Conservation (phyloP, 164 flowering plant genomes). For the Macadamia tetraphylla region DNA sequence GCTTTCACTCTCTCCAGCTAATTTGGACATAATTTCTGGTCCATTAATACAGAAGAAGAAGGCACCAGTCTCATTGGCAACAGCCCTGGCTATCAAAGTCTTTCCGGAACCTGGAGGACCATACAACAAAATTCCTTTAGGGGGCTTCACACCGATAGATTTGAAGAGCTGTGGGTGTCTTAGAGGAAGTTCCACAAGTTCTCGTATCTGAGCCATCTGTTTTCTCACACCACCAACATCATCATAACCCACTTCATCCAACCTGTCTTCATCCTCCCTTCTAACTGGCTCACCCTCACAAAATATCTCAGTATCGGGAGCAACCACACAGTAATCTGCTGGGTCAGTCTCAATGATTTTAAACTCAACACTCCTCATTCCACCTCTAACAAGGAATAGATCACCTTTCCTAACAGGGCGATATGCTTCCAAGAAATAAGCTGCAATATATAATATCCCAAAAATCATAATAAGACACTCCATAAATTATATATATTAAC, state of each 20-base stretch:
- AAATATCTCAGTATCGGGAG: slow-evolving; percentile 85
- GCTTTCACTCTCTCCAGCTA: slow-evolving; percentile 86
- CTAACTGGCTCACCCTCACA: slow-evolving; percentile 86
- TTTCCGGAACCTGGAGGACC: slow-evolving; percentile 86
- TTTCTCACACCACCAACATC: slow-evolving; percentile 97
- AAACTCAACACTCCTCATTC: slow-evolving; percentile 87
- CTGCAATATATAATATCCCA: slow-evolving; percentile 30
- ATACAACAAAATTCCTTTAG: slow-evolving; percentile 44
- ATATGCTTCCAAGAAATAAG: slow-evolving; percentile 85
- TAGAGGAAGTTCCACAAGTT: slow-evolving; percentile 71
- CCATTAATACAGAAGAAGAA: slow-evolving; percentile 83
- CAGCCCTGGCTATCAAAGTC: slow-evolving; percentile 74
- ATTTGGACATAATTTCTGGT: slow-evolving; percentile 75
- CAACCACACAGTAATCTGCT: slow-evolving; percentile 80
- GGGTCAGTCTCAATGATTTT: slow-evolving; percentile 90
- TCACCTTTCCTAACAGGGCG: slow-evolving; percentile 90
- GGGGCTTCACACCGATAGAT: slow-evolving; percentile 79
- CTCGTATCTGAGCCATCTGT: slow-evolving; percentile 89
- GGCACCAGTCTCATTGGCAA: slow-evolving; percentile 83
- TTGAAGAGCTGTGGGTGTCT: slow-evolving; percentile 65
- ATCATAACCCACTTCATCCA: slow-evolving; percentile 88
- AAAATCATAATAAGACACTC: background rate
- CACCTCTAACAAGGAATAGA: slow-evolving; percentile 82
- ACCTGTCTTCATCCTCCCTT: slow-evolving; percentile 77
- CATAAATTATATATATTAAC: background rate